These are phyloP conservation scores for Cercospora sp. DNA, from an alignment of 2,329 filamentous ascomycete species.

Conservation along the genomic window DNA sequence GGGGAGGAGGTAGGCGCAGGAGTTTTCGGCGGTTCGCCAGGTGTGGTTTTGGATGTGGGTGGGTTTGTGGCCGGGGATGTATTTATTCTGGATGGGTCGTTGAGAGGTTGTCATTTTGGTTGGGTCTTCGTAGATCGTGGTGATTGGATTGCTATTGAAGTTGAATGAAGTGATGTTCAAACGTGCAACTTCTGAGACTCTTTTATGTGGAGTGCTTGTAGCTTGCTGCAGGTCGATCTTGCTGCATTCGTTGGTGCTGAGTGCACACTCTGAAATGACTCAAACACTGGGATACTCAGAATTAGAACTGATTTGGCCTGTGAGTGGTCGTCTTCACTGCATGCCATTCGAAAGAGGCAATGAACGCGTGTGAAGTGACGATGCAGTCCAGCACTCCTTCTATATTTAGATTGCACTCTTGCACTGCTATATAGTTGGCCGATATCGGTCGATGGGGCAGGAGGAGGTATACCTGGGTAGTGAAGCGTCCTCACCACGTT, in stretches of 20 bases:
- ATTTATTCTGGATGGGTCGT: slow-evolving; percentile 24
- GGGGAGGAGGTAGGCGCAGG: slow-evolving; percentile 39
- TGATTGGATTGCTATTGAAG: background rate
- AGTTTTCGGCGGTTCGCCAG: slow-evolving; percentile 49
- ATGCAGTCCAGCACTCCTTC: background rate
- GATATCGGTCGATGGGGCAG: background rate
- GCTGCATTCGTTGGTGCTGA: background rate
- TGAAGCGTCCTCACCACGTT: background rate
- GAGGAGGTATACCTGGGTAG: background rate
- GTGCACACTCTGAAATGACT: background rate
- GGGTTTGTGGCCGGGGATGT: slow-evolving; percentile 46
- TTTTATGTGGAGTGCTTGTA: background rate
- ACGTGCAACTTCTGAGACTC: background rate
- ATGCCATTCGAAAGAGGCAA: background rate
- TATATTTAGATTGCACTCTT: background rate
- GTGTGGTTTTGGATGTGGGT: slow-evolving; percentile 47
- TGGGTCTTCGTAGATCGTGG: background rate
- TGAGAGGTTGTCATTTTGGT: slow-evolving; percentile 6
- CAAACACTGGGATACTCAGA: background rate
- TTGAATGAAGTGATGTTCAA: background rate
- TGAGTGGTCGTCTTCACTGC: background rate
- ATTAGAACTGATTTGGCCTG: background rate
- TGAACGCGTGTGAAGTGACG: background rate
- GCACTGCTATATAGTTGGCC: background rate
- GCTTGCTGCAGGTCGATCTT: background rate